Percentiles rank a stretch among this genome's conserved stretches.
phyloP scores from a whole-genome alignment of 2,329 filamentous ascomycete species.

The Periconia sp. region DNA sequence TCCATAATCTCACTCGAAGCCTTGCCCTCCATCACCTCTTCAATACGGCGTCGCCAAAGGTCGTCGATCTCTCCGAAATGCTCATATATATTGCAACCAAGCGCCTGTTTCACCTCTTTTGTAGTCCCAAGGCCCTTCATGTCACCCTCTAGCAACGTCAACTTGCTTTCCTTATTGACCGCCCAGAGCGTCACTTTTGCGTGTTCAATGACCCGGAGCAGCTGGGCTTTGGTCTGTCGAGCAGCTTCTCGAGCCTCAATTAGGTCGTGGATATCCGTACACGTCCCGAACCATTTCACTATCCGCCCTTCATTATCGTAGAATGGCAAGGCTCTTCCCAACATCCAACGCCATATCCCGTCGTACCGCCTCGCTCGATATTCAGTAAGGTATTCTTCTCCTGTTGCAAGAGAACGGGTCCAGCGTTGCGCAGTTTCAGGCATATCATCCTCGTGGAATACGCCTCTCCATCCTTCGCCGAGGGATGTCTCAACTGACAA shows the following conservation, averaged over 20 bases:
- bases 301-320: conserved; percentile 71
- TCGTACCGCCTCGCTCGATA: conserved; percentile 71
- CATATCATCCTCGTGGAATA: conserved; percentile 76
- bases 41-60: conserved; percentile 65
- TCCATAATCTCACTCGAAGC: conserved; percentile 68
- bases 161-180: conserved; percentile 64
- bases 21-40: conserved; percentile 68
- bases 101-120: conserved; percentile 31
- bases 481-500: conserved; percentile 67
- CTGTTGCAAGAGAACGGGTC: conserved; percentile 68
- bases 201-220: conserved; percentile 75
- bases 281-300: conserved; percentile 81
- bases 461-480: conserved; percentile 66
- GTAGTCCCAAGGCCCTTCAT: conserved; percentile 54
- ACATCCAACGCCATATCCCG: conserved; percentile 79
- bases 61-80: conserved; percentile 59
- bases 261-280: conserved; percentile 78
- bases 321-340: conserved; percentile 74
- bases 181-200: conserved; percentile 79
- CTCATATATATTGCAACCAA: conserved; percentile 69
- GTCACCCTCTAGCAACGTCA: conserved; percentile 75
- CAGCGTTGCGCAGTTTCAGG: conserved; percentile 59
- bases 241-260: conserved; percentile 72
- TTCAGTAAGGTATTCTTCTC: conserved; percentile 69
- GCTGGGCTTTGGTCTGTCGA: conserved; percentile 70